Base-by-base conservation (phyloP, 177 flowering plant species). In the Vitis hybrid region DNA sequence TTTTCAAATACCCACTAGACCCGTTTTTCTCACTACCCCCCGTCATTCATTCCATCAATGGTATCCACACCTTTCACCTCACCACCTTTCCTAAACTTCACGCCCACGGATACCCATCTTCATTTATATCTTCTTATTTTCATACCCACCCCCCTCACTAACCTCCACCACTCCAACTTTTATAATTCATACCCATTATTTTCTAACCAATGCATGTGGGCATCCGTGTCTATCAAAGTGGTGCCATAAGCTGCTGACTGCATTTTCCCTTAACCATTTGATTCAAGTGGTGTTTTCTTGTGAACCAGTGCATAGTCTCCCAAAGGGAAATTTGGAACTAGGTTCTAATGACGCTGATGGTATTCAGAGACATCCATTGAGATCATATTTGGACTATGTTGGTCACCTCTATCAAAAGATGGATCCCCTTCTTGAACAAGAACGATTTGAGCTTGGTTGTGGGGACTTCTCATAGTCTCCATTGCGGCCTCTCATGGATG, bases 401-500 rank as follows among this genome's bases (percentile, higher is more conserved):
- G 94, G 82, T 60, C 86, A 82, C 76, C 89, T 95, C 22, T 93
- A 90, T 81, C 99, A 89, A 74, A 87, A 70, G 76, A 89, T 93
- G 97, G 99, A 89, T 53, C 91, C 97, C 11, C 90, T 95, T 56
- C 86, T 98, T 72, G 90, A 93, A 60, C 98, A 95, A 81, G 99
- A 95, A 67, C 87, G 88, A 33, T 83, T 90, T 82, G 97, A 95
- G 95, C 86, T 93, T 80, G 90, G 94, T 20, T 95, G 91, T 78
- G 77, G 99, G 73, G 99, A 95, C 69, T 95, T 89, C 68, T 75
- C 93, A 64, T 98, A 95, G 74, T 84, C 97, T 67, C 99, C 99
- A n/a, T 76, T 82, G 64, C 89, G 93, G 99, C 99, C 97, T 66
- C 97, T 96, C 60, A 96, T 92, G 99, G 99, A 96, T 83, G 93